phyloP scores from a whole-genome alignment of 192 early-diverging fungal species.

The Ambispora gerdemannii region DNA sequence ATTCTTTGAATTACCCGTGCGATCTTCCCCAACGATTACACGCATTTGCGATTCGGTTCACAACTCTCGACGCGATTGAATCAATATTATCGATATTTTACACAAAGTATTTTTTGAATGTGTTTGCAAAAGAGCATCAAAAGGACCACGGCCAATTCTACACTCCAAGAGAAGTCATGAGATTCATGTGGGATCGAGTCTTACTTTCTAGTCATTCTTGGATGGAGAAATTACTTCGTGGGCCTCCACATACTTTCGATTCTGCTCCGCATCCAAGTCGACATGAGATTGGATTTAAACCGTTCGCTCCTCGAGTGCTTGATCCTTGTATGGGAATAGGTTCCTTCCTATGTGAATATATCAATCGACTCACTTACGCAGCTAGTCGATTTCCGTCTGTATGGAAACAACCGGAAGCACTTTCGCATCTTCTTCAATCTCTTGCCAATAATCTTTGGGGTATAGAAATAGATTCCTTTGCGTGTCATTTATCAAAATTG shows the following conservation, averaged over 20 bases:
- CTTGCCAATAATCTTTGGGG: constrained; percentile 51
- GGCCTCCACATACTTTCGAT: background rate
- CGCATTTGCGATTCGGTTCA: constrained; percentile 5
- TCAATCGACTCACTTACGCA: constrained; percentile 37
- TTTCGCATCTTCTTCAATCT: constrained; percentile 35
- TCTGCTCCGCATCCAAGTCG: background rate
- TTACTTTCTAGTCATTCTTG: constrained; percentile 25
- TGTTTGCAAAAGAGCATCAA: constrained; percentile 52
- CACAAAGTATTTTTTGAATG: constrained; percentile 47
- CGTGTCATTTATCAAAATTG: constrained; percentile 48
- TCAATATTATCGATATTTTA: constrained; percentile 40
- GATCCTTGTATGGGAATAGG: constrained; percentile 61
- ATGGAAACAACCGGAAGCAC: constrained; percentile 40
- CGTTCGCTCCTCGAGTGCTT: constrained; percentile 36
- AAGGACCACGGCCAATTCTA: constrained; percentile 64
- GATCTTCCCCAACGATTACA: background rate
- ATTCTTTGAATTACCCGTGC: background rate
- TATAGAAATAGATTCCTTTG: constrained; percentile 56
- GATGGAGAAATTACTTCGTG: constrained; percentile 14
- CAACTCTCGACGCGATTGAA: constrained; percentile 6
- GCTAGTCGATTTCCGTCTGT: constrained; percentile 29
- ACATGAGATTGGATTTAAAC: constrained; percentile 11
- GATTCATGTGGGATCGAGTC: constrained; percentile 56
- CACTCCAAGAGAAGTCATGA: constrained; percentile 50
- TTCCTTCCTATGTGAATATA: constrained; percentile 51